A percentile compares a stretch with the other conserved stretches of the same genome.
These are phyloP conservation scores for Neospora caninum DNA, from an alignment of 169 alveolate genomes.

Conservation along the genomic window DNA sequence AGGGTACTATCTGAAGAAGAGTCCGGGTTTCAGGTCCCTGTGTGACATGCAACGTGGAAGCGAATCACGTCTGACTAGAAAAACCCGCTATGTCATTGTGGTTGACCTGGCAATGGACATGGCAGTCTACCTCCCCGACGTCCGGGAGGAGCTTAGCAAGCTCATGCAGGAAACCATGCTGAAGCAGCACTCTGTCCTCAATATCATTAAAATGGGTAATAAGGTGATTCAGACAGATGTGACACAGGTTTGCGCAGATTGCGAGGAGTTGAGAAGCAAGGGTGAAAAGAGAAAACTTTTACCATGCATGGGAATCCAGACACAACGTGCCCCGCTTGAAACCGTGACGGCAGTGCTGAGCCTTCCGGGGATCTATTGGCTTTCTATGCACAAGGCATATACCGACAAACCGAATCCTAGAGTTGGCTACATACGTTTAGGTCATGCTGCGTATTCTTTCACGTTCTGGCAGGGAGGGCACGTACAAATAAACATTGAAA, in stretches of 20 bases:
- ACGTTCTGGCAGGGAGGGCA: no score
- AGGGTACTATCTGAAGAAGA: neutral
- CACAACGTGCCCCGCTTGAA: neutral
- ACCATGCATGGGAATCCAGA: neutral
- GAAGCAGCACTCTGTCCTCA: conserved; percentile 39
- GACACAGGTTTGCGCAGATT: neutral
- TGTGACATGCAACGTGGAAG: neutral
- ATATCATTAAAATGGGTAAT: conserved; percentile 35
- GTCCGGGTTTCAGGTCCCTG: neutral
- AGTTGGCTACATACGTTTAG: no score
- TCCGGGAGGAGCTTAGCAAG: conserved; percentile 38
- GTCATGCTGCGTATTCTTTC: no score
- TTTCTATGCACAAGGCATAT: no score
- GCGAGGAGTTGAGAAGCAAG: neutral
- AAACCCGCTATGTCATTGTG: neutral
- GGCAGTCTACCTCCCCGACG: neutral
- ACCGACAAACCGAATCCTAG: no score
- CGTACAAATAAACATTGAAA: no score
- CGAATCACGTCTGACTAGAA: neutral
- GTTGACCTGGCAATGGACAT: conserved; percentile 23
- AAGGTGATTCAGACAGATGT: conserved; percentile 38
- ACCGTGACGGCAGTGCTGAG: no score
- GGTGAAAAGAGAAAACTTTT: neutral
- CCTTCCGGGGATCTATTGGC: no score
- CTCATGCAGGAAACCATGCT: conserved; percentile 35